A percentile compares a stretch with the other conserved stretches of the same genome.
Conservation (phyloP, 495 filamentous ascomycete genomes). For the Aspergillus olivimuriae region DNA sequence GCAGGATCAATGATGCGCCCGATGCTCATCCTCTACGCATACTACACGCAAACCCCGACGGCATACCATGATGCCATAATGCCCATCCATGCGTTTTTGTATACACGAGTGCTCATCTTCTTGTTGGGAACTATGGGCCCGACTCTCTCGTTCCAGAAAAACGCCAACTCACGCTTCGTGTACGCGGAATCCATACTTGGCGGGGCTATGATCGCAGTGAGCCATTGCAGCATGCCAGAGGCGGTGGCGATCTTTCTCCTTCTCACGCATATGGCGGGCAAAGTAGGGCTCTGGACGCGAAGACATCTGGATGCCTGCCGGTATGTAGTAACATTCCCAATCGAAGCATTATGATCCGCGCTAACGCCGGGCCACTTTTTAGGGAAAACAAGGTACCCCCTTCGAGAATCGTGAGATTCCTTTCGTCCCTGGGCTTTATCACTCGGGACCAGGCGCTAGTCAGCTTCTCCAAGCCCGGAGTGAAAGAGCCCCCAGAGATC, state of each 20-base stretch:
- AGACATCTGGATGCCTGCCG: not conserved
- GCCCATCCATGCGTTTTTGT: constrained; percentile 9
- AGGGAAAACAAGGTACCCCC: not conserved
- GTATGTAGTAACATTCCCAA: not conserved
- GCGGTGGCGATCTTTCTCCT: constrained; percentile 1
- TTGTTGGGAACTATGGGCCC: constrained; percentile 9
- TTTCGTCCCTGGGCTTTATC: not conserved
- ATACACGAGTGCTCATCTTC: constrained; percentile 5
- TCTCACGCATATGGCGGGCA: constrained; percentile 3
- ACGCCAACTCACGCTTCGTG: constrained; percentile 7
- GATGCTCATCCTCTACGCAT: constrained; percentile 6
- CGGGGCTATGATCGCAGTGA: constrained; percentile 3
- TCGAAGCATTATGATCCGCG: not conserved
- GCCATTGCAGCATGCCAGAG: constrained; percentile 2
- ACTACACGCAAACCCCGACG: constrained; percentile 2
- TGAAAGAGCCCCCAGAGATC: constrained; percentile 1
- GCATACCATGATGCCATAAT: constrained; percentile 10
- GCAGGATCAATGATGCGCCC: constrained; percentile 4
- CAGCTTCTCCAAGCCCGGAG: not conserved
- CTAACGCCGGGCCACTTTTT: not conserved
- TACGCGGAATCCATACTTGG: constrained; percentile 7
- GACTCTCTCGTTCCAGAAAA: constrained; percentile 3
- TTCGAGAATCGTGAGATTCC: not conserved
- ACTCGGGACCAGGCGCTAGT: not conserved
- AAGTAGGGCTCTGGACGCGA: constrained; percentile 1